These are phyloP conservation scores for Suillus bovinus DNA, from an alignment of 768 basidiomycete species.

Conservation along the genomic window DNA sequence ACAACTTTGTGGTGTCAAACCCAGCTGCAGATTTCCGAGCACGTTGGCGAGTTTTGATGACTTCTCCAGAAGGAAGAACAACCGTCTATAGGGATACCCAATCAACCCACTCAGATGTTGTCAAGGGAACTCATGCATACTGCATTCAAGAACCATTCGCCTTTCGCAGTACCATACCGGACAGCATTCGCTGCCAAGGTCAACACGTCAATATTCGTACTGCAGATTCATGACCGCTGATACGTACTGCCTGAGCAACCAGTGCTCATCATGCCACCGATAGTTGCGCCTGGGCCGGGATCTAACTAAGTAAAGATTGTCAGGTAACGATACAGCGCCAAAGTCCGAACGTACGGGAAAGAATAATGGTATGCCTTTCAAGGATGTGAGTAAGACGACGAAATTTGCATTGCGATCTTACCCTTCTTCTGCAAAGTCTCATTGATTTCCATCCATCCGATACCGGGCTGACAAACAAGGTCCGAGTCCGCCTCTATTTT, in stretches of 20 bases:
- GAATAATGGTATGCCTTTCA: conserved; percentile 72
- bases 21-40: conserved; percentile 87
- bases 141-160: conserved; percentile 87
- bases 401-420: conserved; percentile 12
- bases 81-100: conserved; percentile 57
- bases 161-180: conserved; percentile 86
- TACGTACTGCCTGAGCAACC: conserved; percentile 80
- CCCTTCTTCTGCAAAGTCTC: conserved; percentile 64
- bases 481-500: conserved; percentile 65
- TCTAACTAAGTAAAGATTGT: conserved; percentile 51
- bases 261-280: conserved; percentile 86
- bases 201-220: not conserved
- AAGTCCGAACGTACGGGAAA: conserved; percentile 58
- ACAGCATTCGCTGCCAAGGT: conserved; percentile 65
- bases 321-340: not conserved
- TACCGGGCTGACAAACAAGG: conserved; percentile 72
- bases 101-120: not conserved
- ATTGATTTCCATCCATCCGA: conserved; percentile 73
- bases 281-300: conserved; percentile 76
- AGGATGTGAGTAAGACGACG: not conserved
- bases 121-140: conserved; percentile 37
- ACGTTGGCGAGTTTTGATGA: conserved; percentile 84
- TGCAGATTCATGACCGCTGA: not conserved
- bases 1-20: conserved; percentile 81
- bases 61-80: conserved; percentile 84